A percentile compares a stretch with the other conserved stretches of the same genome.
These are phyloP conservation scores for Aspergillus transmontanensis DNA, from an alignment of 2,329 filamentous ascomycete species.

Conservation along the genomic window DNA sequence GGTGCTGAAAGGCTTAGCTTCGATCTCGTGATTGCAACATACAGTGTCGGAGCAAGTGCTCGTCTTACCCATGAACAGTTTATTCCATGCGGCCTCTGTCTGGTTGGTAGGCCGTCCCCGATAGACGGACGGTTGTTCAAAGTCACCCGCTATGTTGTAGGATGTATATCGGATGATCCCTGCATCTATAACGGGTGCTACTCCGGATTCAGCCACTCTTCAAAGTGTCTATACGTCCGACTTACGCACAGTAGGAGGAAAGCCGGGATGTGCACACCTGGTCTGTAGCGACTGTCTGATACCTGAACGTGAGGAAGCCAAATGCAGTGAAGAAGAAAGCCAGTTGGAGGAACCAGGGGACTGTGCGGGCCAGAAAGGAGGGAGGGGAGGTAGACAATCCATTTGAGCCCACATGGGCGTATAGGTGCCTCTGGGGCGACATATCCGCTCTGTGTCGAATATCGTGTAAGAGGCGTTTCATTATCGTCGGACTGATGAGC, in stretches of 20 bases:
- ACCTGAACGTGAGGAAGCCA: not conserved
- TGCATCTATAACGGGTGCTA: not conserved
- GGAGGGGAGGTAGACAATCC: not conserved
- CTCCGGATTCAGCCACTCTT: not conserved
- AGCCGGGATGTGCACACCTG: not conserved
- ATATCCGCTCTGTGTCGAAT: not conserved
- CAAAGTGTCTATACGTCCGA: not conserved
- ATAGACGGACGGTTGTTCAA: not conserved
- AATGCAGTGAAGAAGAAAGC: not conserved
- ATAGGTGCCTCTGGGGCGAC: not conserved
- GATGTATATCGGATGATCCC: not conserved
- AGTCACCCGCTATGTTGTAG: not conserved
- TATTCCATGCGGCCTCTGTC: not conserved
- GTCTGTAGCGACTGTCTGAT: not conserved
- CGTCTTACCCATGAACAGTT: not conserved
- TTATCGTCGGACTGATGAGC: not conserved
- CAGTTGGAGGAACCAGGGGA: not conserved
- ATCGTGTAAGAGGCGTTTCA: not conserved
- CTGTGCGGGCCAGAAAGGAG: not conserved
- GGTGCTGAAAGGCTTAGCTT: not conserved
- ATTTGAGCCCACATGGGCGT: not conserved
- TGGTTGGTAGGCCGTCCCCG: not conserved
- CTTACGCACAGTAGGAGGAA: not conserved
- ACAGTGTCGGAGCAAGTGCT: not conserved
- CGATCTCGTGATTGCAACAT: not conserved